Evolutionary conservation across 2,329 filamentous ascomycete genomes (phyloP), one percentile per base, ranked within the genome.

Genomic region (Corynespora cassiicola): DNA sequence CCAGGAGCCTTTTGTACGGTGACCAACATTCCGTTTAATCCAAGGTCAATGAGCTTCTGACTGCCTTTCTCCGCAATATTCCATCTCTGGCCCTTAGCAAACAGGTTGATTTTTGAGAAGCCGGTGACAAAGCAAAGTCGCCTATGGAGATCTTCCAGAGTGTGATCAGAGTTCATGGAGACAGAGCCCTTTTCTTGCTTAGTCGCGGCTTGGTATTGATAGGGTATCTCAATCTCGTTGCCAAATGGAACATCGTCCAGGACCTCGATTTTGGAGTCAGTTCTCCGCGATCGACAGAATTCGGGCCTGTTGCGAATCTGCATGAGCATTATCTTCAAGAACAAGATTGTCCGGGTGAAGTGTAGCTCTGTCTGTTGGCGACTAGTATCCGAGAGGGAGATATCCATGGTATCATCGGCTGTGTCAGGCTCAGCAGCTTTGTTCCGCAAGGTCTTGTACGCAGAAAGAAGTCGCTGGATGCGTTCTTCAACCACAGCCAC

Each of bases 101-200:
- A 92, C 1, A 88, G 74, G 3, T 81, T 84, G 54, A 90, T 87
- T 54, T 87, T 88, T 5, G 84, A 80, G 58, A 91, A 94, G 0
- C 87, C 86, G 0, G 88, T 92, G 11, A 79, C 79, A 43, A 84
- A 77, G 20, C 80, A 77, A 25, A 95, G 68, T 40, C 78, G 83
- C 12, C 84, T 81, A 19, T 88, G 75, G 5, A 95, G 72, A 26
- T 88, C 85, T 2, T 80, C 78, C 6, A 82, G 79, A 0, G 87
- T 94, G 40, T 91, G 89, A 17, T 81, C 76, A 28, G 79, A 78
- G 1, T 87, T 88, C 50, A 94, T 85, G 18, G 73, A 73, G 19
- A 94, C 68, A 2, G 75, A 72, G 52, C 78, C 77, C 17, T 90
- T 77, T 9, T 81, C 80, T 1, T 80, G 78, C 2, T 68, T 68